phyloP scores from a whole-genome alignment of 257 asterid genomes.

The Solanum bulbocastanum region DNA sequence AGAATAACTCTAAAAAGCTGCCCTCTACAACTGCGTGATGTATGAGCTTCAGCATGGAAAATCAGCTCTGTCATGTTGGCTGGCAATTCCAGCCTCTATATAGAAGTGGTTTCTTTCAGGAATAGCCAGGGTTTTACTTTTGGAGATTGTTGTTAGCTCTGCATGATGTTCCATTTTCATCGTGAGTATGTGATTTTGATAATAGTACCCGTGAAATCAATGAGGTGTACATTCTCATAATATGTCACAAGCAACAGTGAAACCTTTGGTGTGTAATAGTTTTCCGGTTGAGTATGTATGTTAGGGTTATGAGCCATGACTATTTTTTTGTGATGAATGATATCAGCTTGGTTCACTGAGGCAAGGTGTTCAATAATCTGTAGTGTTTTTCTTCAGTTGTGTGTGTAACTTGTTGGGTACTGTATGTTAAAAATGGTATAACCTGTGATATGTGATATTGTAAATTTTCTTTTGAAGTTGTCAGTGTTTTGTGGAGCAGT shows the following conservation, averaged over 20 bases:
- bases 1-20: constrained; percentile 75
- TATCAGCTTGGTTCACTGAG: neutral
- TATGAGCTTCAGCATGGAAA: neutral
- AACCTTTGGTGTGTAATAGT: neutral
- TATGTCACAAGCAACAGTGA: neutral
- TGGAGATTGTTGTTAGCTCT: neutral
- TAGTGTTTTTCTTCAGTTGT: neutral
- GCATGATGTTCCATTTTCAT: too few species aligned
- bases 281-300: neutral
- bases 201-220: neutral
- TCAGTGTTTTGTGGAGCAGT: too few species aligned
- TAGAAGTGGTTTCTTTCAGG: neutral
- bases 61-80: neutral
- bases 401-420: neutral
- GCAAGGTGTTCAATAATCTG: neutral
- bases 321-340: neutral
- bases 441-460: too few species aligned
- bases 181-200: neutral
- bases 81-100: neutral
- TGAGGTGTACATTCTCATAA: neutral
- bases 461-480: too few species aligned
- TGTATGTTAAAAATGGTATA: too few species aligned
- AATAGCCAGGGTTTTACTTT: neutral
- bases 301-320: neutral
- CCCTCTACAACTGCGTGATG: constrained; percentile 23